phyloP scores from a whole-genome alignment of 2,329 filamentous ascomycete genomes.

The Fusarium denticulatum region DNA sequence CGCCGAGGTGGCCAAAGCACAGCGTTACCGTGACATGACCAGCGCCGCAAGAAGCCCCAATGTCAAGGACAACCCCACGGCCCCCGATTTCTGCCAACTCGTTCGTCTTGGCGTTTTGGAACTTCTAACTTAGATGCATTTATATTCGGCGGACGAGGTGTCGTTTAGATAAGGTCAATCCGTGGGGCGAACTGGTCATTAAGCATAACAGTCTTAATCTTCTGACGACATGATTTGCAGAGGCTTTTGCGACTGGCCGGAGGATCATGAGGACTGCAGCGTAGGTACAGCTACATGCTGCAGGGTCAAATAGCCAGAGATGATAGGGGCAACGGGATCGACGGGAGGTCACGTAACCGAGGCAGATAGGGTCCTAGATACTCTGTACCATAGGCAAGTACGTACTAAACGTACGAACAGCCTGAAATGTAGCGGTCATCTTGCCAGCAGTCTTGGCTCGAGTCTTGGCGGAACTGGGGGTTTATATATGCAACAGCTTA shows the following conservation, averaged over 20 bases:
- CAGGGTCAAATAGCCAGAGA: neutral
- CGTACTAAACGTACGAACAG: neutral
- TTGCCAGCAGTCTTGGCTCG: constrained; percentile 15
- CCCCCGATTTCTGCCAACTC: neutral
- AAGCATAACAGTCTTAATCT: neutral
- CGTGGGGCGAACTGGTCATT: neutral
- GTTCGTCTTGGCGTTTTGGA: neutral
- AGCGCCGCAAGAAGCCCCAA: constrained; percentile 16
- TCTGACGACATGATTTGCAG: neutral
- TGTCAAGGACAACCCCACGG: neutral
- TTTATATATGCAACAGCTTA: constrained; percentile 16
- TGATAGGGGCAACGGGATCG: constrained; percentile 20
- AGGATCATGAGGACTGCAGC: neutral
- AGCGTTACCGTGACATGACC: neutral
- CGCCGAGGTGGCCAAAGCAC: neutral
- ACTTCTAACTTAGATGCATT: neutral
- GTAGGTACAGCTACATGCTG: constrained; percentile 5
- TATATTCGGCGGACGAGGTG: neutral
- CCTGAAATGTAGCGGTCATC: constrained; percentile 5
- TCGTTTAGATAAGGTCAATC: constrained; percentile 2
- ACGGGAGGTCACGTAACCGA: neutral
- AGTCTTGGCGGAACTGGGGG: constrained; percentile 22
- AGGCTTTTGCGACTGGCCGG: neutral
- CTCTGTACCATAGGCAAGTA: neutral
- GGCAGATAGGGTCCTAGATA: constrained; percentile 1